These are phyloP conservation scores for Cyanidiococcus yangmingshanensis DNA, from an alignment of 23 red algal species.

Conservation along the genomic window DNA sequence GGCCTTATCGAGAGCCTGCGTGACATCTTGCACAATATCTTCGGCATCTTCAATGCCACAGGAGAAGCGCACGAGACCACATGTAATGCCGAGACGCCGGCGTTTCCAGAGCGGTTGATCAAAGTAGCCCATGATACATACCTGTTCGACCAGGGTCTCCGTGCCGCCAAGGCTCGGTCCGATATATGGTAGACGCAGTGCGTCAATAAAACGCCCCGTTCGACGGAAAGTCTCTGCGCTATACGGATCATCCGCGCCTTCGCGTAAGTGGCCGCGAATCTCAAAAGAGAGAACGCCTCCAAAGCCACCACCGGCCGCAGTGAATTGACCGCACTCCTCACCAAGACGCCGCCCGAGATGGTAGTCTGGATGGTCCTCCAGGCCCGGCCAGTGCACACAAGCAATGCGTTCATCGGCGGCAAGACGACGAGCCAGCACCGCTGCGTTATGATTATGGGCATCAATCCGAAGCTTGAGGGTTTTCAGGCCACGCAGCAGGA, in stretches of 20 bases:
- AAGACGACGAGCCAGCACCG: conserved; percentile 41
- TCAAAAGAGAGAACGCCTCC: conserved; percentile 98
- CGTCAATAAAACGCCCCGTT: conserved; percentile 75
- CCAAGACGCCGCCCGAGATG: conserved; percentile 36
- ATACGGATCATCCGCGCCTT: conserved; percentile 40
- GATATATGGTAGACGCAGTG: conserved; percentile 78
- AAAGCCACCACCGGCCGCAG: conserved; percentile 24
- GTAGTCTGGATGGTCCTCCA: conserved; percentile 57
- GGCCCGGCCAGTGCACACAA: conserved; percentile 65
- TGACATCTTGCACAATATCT: conserved; percentile 72
- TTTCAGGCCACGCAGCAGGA: conserved; percentile 87
- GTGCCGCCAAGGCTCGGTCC: conserved; percentile 83
- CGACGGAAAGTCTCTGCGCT: conserved; percentile 54
- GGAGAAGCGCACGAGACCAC: conserved; percentile 72
- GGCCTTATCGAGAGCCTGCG: conserved; percentile 45
- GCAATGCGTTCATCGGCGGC: conserved; percentile 51
- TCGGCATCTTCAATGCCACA: conserved; percentile 85
- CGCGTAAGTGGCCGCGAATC: conserved; percentile 31
- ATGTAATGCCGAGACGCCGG: conserved; percentile 72
- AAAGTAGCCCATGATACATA: conserved; percentile 96
- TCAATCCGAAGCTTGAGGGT: conserved; percentile 80
- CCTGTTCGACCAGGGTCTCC: conserved; percentile 93
- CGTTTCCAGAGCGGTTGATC: conserved; percentile 77
- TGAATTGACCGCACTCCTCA: conserved; percentile 20
- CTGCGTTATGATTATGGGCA: conserved; percentile 84